Evolutionary conservation across 768 basidiomycete species (phyloP), one percentile per base, ranked within the genome.

Genomic region (Russula sp.): DNA sequence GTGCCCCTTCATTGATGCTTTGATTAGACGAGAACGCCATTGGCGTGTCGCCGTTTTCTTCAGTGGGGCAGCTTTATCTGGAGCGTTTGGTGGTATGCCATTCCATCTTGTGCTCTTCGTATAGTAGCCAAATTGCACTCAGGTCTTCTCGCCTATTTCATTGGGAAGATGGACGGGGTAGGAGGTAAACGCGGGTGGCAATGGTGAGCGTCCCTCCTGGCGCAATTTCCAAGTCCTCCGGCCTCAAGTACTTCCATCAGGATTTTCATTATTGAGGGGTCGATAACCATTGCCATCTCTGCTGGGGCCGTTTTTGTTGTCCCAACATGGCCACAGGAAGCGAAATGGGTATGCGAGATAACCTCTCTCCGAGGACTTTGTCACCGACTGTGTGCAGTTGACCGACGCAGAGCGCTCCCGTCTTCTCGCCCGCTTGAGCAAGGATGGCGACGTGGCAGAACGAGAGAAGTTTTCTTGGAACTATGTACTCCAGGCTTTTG

Each of bases 1-100:
- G 50, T 7, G n/a, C n/a, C 20, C 9, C 48, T 46, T 61, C 58
- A 53, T n/a, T 20, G 13, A n/a, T 45, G 25, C 20, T 53, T 58
- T 51, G 14, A 45, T 18, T 58, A 83, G 85, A 45, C 77, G 75
- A 39, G 80, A 86, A 67, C 79, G 83, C 1, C 81, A 82, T 63
- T 81, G 79, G 76, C 77, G 86, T 53, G 81, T 86, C 7, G 81
- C 82, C 0, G 75, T 86, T 43, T 83, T 84, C 70, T 84, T 85
- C 61, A 81, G 82, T 35, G 85, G 81, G 52, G 79, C 83, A 5
- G 81, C 83, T 7, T 73, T 85, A 22, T 81, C 84, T 7, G 84
- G 85, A 32, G 84, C 85, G 2, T 86, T 87, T 63, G 83, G 83
- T 64, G 81, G 83, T 76, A 69, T 61, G 70, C 62, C n/a, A 16